Evolutionary conservation across 2,329 filamentous ascomycete genomes (phyloP).

Genomic region (Cercospora nicotianae): DNA sequence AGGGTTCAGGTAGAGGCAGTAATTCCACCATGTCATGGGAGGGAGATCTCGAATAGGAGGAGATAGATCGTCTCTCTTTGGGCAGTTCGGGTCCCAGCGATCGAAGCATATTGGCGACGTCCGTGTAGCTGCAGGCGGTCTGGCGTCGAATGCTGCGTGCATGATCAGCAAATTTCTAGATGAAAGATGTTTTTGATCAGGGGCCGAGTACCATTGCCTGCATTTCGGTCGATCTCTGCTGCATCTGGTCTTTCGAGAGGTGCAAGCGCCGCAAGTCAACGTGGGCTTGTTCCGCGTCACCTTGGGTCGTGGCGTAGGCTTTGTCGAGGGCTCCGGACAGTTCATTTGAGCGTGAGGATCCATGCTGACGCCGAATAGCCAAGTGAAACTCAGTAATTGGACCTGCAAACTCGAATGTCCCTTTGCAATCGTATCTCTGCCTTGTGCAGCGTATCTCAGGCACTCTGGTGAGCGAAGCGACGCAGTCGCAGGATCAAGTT

Average conservation of each 20-base stretch:
- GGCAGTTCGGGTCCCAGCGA: background rate
- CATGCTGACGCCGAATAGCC: background rate
- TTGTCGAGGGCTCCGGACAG: background rate
- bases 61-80: background rate
- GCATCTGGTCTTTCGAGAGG: background rate
- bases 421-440: background rate
- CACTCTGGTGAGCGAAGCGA: background rate
- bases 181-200: background rate
- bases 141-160: background rate
- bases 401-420: background rate
- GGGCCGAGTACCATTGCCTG: background rate
- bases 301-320: background rate
- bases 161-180: background rate
- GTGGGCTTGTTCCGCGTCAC: background rate
- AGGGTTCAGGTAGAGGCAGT: background rate
- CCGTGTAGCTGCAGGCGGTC: background rate
- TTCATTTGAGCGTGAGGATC: background rate
- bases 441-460: background rate
- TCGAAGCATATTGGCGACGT: background rate
- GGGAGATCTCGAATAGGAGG: background rate
- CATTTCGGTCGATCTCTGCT: background rate
- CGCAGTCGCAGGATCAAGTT: background rate
- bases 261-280: background rate
- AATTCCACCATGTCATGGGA: background rate
- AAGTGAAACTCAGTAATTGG: background rate